Evolutionary conservation across 139 green algal species (phyloP).

Genomic region (Nannochloris sp.): DNA sequence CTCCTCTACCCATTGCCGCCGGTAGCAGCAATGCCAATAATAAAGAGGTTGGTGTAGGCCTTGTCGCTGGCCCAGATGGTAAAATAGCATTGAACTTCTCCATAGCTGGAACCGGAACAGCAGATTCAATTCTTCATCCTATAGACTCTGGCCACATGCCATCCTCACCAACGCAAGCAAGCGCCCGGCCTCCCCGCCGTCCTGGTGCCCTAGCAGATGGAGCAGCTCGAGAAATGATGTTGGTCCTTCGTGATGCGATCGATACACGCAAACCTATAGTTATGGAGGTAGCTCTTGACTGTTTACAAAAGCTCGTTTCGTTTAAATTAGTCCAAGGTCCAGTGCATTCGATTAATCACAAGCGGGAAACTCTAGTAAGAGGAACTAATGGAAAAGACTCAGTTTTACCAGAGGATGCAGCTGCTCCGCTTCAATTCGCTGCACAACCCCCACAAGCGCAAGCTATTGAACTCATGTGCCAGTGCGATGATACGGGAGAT

Average conservation of each 20-base stretch:
- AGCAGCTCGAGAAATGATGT: constrained; percentile 31
- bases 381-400: background rate
- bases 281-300: constrained; percentile 78
- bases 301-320: constrained; percentile 85
- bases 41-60: no score
- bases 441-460: constrained; percentile 42
- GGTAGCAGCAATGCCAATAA: background rate
- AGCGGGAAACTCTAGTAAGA: background rate
- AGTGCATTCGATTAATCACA: constrained; percentile 29
- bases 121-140: background rate
- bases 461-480: constrained; percentile 73
- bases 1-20: background rate
- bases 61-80: background rate
- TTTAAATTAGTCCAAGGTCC: constrained; percentile 55
- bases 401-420: background rate
- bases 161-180: background rate
- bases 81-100: background rate
- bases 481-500: constrained; percentile 86
- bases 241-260: constrained; percentile 53
- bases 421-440: constrained; percentile 4
- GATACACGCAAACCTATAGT: constrained; percentile 61
- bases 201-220: background rate
- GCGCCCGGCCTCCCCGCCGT: background rate
- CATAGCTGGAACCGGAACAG: background rate
- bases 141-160: constrained; percentile 14